These are phyloP conservation scores for Phaeosphaeria sp. DNA, from an alignment of 2,329 filamentous ascomycete species.

Conservation along the genomic window DNA sequence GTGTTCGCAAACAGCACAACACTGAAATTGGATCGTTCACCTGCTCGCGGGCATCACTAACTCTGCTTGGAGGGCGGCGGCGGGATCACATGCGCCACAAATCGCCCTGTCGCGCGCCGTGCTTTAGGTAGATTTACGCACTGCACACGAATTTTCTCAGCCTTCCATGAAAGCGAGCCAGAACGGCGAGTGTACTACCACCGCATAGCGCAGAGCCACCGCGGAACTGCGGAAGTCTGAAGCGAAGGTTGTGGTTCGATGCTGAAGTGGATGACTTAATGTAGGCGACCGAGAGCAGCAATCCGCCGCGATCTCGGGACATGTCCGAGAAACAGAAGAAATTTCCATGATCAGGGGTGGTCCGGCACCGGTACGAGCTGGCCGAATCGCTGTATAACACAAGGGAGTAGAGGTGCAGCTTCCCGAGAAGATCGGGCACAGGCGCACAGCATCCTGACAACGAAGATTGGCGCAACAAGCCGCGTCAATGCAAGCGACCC, in stretches of 20 bases:
- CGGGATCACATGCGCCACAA: slow-evolving; percentile 10
- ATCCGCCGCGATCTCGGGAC: not conserved
- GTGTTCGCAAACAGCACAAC: slow-evolving; percentile 5
- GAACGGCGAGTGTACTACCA: not conserved
- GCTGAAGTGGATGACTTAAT: not conserved
- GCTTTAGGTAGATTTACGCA: not conserved
- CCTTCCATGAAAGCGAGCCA: not conserved
- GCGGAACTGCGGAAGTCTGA: not conserved
- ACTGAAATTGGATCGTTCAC: not conserved
- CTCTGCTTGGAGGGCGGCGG: slow-evolving; percentile 1
- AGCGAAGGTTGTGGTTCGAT: not conserved
- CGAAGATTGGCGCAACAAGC: slow-evolving; percentile 14
- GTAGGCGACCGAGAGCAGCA: not conserved
- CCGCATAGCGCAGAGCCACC: not conserved
- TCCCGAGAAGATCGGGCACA: slow-evolving; percentile 12
- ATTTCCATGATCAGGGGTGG: not conserved
- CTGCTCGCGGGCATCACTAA: not conserved
- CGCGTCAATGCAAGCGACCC: slow-evolving; percentile 10
- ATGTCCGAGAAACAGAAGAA: not conserved
- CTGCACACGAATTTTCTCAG: not conserved
- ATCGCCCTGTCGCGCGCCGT: slow-evolving; percentile 17
- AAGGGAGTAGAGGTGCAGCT: slow-evolving; percentile 2
- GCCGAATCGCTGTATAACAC: not conserved
- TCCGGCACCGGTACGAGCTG: not conserved
- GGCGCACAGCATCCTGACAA: slow-evolving; percentile 16